Percentiles rank a stretch among this genome's conserved stretches.
Conservation (phyloP, 129 eudicot species). For the Flaveria bidentis region DNA sequence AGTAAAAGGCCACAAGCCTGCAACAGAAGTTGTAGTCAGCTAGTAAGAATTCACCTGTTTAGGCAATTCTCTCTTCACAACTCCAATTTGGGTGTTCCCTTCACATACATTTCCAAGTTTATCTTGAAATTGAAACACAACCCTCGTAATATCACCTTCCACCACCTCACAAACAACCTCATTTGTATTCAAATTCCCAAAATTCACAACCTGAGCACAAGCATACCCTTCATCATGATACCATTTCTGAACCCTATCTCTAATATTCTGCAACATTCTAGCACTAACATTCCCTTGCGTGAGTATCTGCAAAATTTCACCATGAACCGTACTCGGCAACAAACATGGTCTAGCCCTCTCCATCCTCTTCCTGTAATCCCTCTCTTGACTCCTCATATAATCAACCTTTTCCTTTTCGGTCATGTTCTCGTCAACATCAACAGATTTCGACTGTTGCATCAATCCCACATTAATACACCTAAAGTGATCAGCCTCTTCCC, state of each 20-base stretch:
- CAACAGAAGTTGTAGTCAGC: neutral
- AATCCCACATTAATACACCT: slow-evolving; percentile 80
- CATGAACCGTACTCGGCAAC: slow-evolving; percentile 48
- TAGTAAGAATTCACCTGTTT: slow-evolving; percentile 46
- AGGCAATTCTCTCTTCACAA: slow-evolving; percentile 74
- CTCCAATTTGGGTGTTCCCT: slow-evolving; percentile 71
- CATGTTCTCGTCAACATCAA: slow-evolving; percentile 64
- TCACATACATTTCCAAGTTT: slow-evolving; percentile 86
- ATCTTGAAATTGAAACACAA: slow-evolving; percentile 84
- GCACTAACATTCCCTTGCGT: slow-evolving; percentile 65
- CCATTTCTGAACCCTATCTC: slow-evolving; percentile 83
- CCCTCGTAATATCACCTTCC: slow-evolving; percentile 81
- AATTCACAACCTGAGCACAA: slow-evolving; percentile 82
- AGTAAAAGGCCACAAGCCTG: neutral
- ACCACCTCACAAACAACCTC: slow-evolving; percentile 93
- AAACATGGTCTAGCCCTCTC: slow-evolving; percentile 69
- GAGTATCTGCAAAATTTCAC: slow-evolving; percentile 58
- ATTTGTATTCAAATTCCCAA: slow-evolving; percentile 74
- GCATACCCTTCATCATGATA: slow-evolving; percentile 88
- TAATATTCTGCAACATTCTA: slow-evolving; percentile 68
- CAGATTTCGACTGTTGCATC: slow-evolving; percentile 67
- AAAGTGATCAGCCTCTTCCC: slow-evolving; percentile 65
- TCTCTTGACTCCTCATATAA: slow-evolving; percentile 52
- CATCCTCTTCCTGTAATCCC: slow-evolving; percentile 67
- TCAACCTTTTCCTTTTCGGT: slow-evolving; percentile 70